Percentiles rank a stretch among this genome's conserved stretches.
Conservation (phyloP, 805 yeast genomes). For the Millerozyma acaciae region DNA sequence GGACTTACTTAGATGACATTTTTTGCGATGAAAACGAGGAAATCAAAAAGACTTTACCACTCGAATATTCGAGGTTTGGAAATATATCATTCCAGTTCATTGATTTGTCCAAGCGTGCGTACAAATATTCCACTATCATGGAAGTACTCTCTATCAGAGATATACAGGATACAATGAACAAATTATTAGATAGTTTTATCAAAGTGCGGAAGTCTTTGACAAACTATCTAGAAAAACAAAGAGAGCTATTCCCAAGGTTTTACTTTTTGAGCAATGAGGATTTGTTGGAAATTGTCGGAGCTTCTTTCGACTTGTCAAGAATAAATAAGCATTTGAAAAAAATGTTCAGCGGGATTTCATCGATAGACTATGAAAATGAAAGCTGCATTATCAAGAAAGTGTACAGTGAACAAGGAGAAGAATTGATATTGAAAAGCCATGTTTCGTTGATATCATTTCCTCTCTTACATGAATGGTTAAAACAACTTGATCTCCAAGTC, state of each 20-base stretch:
- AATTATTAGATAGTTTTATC: conserved; percentile 51
- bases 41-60: conserved; percentile 59
- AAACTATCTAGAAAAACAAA: conserved; percentile 76
- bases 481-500: conserved; percentile 51
- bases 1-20: conserved; percentile 82
- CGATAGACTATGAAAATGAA: conserved; percentile 34
- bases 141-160: conserved; percentile 54
- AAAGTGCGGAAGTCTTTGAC: conserved; percentile 63
- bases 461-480: conserved; percentile 59
- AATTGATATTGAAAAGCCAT: conserved; percentile 36
- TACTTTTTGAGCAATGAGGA: conserved; percentile 92
- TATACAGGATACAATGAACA: conserved; percentile 42
- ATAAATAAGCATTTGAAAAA: conserved; percentile 61
- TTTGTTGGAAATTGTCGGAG: conserved; percentile 75
- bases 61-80: conserved; percentile 64
- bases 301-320: conserved; percentile 41
- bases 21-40: conserved; percentile 55
- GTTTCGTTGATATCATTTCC: conserved; percentile 42
- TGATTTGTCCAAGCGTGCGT: conserved; percentile 46
- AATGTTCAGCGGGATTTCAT: conserved; percentile 64
- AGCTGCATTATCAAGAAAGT: conserved; percentile 42
- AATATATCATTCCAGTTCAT: conserved; percentile 60
- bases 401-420: conserved; percentile 65
- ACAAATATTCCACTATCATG: conserved; percentile 47
- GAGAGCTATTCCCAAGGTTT: conserved; percentile 74